Percentiles rank a stretch among this genome's conserved stretches.
Conservation (phyloP, 2,329 filamentous ascomycete species). For the Colletotrichum brevisporum region DNA sequence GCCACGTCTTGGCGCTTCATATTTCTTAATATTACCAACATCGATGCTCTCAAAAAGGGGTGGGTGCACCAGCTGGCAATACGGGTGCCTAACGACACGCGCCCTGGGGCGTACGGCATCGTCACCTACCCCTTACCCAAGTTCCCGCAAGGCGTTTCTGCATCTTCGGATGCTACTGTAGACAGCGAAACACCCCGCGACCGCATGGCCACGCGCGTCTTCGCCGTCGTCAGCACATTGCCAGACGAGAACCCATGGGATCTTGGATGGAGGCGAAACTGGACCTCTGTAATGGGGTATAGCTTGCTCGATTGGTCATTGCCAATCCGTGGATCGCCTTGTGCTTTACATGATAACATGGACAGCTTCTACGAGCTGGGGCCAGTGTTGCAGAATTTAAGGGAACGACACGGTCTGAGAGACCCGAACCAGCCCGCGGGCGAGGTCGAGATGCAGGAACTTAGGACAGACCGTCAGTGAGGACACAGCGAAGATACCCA, state of each 20-base stretch:
- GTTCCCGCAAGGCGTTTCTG: slow-evolving; percentile 37
- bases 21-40: slow-evolving; percentile 83
- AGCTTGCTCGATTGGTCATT: slow-evolving; percentile 83
- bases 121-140: slow-evolving; percentile 71
- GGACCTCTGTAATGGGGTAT: slow-evolving; percentile 84
- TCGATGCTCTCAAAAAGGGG: slow-evolving; percentile 79
- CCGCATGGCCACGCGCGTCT: slow-evolving; percentile 72
- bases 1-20: slow-evolving; percentile 79
- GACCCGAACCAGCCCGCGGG: slow-evolving; percentile 43
- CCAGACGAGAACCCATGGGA: slow-evolving; percentile 90
- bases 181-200: slow-evolving; percentile 48
- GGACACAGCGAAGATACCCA: slow-evolving; percentile 22
- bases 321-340: slow-evolving; percentile 82
- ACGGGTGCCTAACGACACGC: slow-evolving; percentile 70
- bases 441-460: slow-evolving; percentile 49
- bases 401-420: slow-evolving; percentile 56
- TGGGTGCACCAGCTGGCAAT: slow-evolving; percentile 83
- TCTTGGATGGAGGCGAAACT: slow-evolving; percentile 78
- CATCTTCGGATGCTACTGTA: slow-evolving; percentile 18
- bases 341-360: slow-evolving; percentile 74
- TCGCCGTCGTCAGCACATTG: slow-evolving; percentile 82
- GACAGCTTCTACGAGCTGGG: slow-evolving; percentile 80
- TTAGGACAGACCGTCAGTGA: slow-evolving; percentile 15
- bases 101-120: slow-evolving; percentile 60
- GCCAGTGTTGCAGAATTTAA: slow-evolving; percentile 70